Evolutionary conservation across 805 yeast species (phyloP), one percentile per base, ranked within the genome.

Genomic region (Starmera amethionina): DNA sequence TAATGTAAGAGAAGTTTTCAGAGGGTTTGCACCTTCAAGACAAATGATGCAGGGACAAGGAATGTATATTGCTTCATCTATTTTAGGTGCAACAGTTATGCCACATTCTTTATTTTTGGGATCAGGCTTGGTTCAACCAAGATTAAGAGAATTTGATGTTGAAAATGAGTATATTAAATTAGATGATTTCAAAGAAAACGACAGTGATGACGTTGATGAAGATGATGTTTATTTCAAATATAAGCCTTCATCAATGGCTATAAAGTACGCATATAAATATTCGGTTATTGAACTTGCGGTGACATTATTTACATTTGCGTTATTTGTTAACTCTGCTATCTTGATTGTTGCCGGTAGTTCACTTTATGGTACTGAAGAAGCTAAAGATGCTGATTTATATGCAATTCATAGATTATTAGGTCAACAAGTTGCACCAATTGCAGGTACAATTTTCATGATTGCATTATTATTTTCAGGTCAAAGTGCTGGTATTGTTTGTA

Each of bases 401-500:
- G 70, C 89, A 4, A 83, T 89, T 45, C 81, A 87, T 57, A 68
- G 70, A 16, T 62, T 88, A 50, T 67, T 89, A 27, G 65, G 78
- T 4, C 42, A 58, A 15, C 74, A 69, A 39, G 65, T 89, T 32
- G 82, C 95, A 1, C 77, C 81, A 3, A 77, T 75, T 8, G 94
- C 87, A 0, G 97, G 96, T 25, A 77, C 86, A 1, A 60, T 87
- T 1, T 89, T 89, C 62, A 87, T 87, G 72, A 58, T 86, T 40
- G 96, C 96, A 0, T 67, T 89, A 50, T 64, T 89, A 32, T 74
- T 84, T 43, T 77, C 85, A 2, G 97, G 97, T 11, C 88, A 88
- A 54, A 79, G 89, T 58, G 96, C 96, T 2, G 97, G 96, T 31
- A 84, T 90, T 29, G 95, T 88, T n/a, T 87, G 95, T 57, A 88